Evolutionary conservation across 441 rosid species (phyloP).

Genomic region (Populus tomentosa): DNA sequence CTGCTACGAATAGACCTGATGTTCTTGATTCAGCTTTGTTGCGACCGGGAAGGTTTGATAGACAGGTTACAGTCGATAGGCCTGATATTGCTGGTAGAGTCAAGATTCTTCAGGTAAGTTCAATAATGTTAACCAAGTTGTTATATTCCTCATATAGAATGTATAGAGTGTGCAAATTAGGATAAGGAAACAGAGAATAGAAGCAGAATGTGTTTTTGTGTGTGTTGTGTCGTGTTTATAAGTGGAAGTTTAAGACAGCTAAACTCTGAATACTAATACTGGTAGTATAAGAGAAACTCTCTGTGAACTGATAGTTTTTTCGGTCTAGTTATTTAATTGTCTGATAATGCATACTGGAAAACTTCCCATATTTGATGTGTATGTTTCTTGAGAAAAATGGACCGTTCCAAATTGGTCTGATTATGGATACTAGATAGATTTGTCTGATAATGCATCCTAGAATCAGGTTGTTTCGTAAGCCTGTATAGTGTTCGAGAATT

Average conservation of each 20-base stretch:
- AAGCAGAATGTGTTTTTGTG: neutral
- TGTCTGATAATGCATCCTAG: neutral
- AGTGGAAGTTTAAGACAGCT: neutral
- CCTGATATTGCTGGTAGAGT: slow-evolving; percentile 98
- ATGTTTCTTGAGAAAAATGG: neutral
- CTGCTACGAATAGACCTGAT: slow-evolving; percentile 82
- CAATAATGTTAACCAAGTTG: neutral
- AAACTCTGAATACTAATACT: neutral
- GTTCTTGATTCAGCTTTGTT: slow-evolving; percentile 82
- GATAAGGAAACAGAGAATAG: neutral
- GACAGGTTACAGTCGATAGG: slow-evolving; percentile 84
- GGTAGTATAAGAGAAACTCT: neutral
- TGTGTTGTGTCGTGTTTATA: neutral
- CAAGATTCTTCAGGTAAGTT: slow-evolving; percentile 74
- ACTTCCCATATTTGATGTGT: neutral
- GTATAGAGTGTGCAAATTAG: neutral
- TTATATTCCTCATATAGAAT: neutral
- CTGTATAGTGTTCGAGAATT: neutral
- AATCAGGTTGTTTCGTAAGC: neutral
- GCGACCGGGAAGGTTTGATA: slow-evolving; percentile 82
- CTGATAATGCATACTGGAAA: neutral
- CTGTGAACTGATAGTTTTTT: neutral
- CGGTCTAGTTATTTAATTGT: neutral
- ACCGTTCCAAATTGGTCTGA: neutral
- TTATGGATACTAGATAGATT: neutral